Percentiles rank a stretch among this genome's conserved stretches.
Evolutionary conservation across 2,329 filamentous ascomycete genomes (phyloP).

Genomic region (Domatiomyces catenatus): DNA sequence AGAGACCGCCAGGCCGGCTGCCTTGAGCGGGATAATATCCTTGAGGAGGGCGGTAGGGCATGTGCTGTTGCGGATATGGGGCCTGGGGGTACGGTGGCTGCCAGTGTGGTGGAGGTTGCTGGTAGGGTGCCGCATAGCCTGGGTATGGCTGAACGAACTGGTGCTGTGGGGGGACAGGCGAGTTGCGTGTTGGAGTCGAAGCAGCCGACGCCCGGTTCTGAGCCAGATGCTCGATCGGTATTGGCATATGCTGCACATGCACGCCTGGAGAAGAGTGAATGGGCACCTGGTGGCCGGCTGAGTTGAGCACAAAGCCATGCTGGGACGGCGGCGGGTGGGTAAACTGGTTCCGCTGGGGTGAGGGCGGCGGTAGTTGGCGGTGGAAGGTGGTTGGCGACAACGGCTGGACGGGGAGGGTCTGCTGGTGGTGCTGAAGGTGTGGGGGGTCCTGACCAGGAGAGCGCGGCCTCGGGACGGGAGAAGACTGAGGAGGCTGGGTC

Average conservation of each 20-base stretch:
- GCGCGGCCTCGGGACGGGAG: not conserved
- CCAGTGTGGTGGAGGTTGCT: conserved; percentile 13
- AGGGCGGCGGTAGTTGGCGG: conserved; percentile 11
- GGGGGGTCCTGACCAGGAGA: not conserved
- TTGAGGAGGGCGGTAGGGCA: conserved; percentile 6
- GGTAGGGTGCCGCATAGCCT: conserved; percentile 10
- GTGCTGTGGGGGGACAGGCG: conserved; percentile 11
- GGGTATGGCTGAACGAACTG: conserved; percentile 11
- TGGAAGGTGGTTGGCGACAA: conserved; percentile 9
- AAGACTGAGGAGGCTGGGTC: not conserved
- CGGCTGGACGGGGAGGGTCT: conserved; percentile 1
- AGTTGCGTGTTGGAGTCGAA: conserved; percentile 12
- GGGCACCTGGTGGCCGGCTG: conserved; percentile 11
- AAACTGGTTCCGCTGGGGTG: conserved; percentile 12
- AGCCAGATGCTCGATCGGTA: conserved; percentile 10
- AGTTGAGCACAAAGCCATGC: not conserved
- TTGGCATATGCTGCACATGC: conserved; percentile 12
- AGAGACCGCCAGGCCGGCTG: conserved; percentile 5
- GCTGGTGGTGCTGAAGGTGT: not conserved
- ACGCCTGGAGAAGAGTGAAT: conserved; percentile 8
- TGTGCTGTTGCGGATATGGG: conserved; percentile 8
- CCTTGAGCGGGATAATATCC: conserved; percentile 8
- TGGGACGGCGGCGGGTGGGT: not conserved
- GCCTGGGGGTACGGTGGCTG: conserved; percentile 8
- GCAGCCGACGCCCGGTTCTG: conserved; percentile 6